A percentile compares a stretch with the other conserved stretches of the same genome.
These are phyloP conservation scores for Microcyclospora pomicola DNA, from an alignment of 2,329 filamentous ascomycete species.

Conservation along the genomic window DNA sequence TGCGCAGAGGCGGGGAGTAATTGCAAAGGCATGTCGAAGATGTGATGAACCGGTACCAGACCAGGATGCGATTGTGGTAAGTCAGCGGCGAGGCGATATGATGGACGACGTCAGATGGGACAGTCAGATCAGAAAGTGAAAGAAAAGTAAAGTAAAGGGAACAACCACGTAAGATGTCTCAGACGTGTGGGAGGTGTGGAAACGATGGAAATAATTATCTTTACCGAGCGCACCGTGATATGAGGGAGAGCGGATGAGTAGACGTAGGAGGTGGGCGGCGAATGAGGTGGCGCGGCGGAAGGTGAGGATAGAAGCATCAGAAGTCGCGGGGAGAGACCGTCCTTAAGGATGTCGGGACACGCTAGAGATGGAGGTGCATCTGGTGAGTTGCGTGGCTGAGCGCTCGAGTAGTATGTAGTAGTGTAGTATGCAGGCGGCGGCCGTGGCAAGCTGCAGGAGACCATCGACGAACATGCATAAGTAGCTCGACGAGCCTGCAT, in stretches of 20 bases:
- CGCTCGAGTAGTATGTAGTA: too few species aligned
- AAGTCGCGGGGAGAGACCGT: neutral
- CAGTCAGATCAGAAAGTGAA: neutral
- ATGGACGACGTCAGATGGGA: conserved; percentile 13
- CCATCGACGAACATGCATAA: conserved; percentile 9
- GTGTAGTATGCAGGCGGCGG: too few species aligned
- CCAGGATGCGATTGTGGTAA: conserved; percentile 10
- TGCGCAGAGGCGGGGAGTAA: conserved; percentile 89
- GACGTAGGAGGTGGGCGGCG: conserved; percentile 12
- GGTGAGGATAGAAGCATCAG: conserved; percentile 2
- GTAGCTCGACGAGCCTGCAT: conserved; percentile 12
- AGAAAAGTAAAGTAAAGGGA: conserved; percentile 8
- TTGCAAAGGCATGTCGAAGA: conserved; percentile 67
- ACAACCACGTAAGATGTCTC: conserved; percentile 17
- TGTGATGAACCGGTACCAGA: conserved; percentile 7
- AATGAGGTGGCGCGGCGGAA: conserved; percentile 11
- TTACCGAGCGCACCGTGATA: neutral
- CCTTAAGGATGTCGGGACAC: too few species aligned
- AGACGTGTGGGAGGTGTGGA: conserved; percentile 7
- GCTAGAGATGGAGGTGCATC: too few species aligned
- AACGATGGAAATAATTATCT: conserved; percentile 16
- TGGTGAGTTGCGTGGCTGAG: too few species aligned
- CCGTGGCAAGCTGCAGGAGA: conserved; percentile 13
- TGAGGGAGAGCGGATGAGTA: conserved; percentile 9
- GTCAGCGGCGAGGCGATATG: conserved; percentile 14